Conservation (phyloP, 1,284 basidiomycete genomes). For the Cryptococcus wingfieldii region DNA sequence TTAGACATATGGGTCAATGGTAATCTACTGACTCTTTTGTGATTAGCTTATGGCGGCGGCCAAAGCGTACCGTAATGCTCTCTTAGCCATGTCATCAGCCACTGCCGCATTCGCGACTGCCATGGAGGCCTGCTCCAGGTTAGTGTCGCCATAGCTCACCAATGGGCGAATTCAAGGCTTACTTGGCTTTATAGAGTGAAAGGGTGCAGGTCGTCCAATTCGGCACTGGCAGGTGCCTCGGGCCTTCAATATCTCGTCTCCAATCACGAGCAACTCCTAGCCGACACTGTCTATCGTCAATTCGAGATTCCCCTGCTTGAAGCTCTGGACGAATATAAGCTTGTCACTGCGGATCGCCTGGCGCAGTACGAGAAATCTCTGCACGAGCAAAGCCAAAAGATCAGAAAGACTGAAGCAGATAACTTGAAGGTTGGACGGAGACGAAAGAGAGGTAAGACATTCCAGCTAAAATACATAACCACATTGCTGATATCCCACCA, state of each 20-base stretch:
- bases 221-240: conserved; percentile 64
- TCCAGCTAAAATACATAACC: neutral
- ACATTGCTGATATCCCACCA: conserved; percentile 30
- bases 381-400: conserved; percentile 74
- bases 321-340: conserved; percentile 70
- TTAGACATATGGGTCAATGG: neutral
- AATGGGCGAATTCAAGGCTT: neutral
- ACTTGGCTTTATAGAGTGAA: conserved; percentile 33
- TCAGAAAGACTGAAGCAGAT: conserved; percentile 81
- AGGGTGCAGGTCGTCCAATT: conserved; percentile 41
- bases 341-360: conserved; percentile 60
- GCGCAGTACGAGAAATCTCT: conserved; percentile 71
- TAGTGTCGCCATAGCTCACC: conserved; percentile 30
- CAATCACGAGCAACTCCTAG: conserved; percentile 86
- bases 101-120: conserved; percentile 83
- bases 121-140: conserved; percentile 77
- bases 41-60: conserved; percentile 69
- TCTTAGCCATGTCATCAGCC: conserved; percentile 76
- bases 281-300: conserved; percentile 79
- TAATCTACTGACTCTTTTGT: conserved; percentile 1
- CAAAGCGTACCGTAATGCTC: conserved; percentile 75
- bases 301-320: conserved; percentile 85
- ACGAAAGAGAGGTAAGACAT: conserved; percentile 70
- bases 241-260: conserved; percentile 87
- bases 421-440: conserved; percentile 66